Base-by-base conservation (phyloP, 805 yeast genomes). In the Teunomyces funiuensis region DNA sequence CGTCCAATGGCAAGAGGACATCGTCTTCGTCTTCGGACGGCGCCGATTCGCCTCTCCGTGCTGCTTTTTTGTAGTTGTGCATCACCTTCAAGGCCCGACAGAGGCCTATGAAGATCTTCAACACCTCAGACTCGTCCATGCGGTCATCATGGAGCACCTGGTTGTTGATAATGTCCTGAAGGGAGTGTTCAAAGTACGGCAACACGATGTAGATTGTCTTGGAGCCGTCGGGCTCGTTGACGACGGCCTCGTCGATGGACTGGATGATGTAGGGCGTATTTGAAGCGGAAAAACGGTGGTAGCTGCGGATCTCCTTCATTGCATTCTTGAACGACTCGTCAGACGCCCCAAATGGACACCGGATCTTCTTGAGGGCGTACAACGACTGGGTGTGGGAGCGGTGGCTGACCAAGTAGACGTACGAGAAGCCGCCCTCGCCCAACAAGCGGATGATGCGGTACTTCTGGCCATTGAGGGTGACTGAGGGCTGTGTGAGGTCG, bases 351-450 rank as follows among this genome's bases (percentile, higher is more conserved):
- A 83, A 86, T 2, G 95, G 89, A 61, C 97, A 89, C 45, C 90
- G 70, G 40, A 88, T 86, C 66, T 86, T 85, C 67, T 90, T 90
- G 55, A 90, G 66, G 3, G 96, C 96, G 55, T 79, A 86, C 30
- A 61, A 42, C 13, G 63, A 58, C 27, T 74, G 75, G 25, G 73
- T 66, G 48, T 71, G 66, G 18, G 69, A 60, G 33, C 70, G 67
- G 48, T 57, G 58, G 11, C 79, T 72, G 3, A 89, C 95, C 16
- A 88, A 67, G 55, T 90, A 90, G 6, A 88, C 96, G 52, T 85
- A 88, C 0, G 95, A 83, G 57, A 85, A 85, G 10, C 93, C 95
- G 2, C 96, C 95, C 65, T 89, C 97, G 7, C 96, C 96, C 5
- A 90, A 67, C n/a, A 90, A 71, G 44, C 79, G 74, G 40, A 80